Evolutionary conservation across 202 grass and related monocot species (phyloP), one percentile per base, ranked within the genome.

Genomic region (Digitaria exilis): DNA sequence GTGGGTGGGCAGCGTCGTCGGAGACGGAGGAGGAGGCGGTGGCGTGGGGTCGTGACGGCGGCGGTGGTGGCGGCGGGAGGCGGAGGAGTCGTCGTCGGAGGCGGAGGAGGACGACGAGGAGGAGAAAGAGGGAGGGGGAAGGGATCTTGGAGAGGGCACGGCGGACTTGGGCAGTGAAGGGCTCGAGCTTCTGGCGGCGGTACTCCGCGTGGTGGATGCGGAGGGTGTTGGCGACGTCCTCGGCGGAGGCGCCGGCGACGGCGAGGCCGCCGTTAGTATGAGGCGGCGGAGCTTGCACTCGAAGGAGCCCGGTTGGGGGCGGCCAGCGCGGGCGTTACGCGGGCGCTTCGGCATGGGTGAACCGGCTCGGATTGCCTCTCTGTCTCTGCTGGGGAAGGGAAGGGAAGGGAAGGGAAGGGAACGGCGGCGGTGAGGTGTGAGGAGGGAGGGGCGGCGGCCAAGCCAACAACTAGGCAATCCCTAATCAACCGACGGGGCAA

Each of bases 341-440:
- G 87, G 82, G 39, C 90, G 88, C 81, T 96, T 93, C 55, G 73
- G 77, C 93, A 96, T 96, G 64, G n/a, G n/a, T n/a, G n/a, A n/a
- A n/a, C n/a, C n/a, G n/a, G n/a, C n/a, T n/a, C n/a, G n/a, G n/a
- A n/a, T n/a, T n/a, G n/a, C n/a, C n/a, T n/a, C n/a, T n/a, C n/a
- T n/a, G n/a, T n/a, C n/a, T n/a, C n/a, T n/a, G n/a, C n/a, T n/a
- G n/a, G n/a, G n/a, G n/a, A n/a, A n/a, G n/a, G n/a, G n/a, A n/a
- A n/a, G n/a, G n/a, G n/a, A n/a, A n/a, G n/a, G n/a, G n/a, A n/a
- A n/a, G n/a, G n/a, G n/a, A n/a, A n/a, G n/a, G n/a, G n/a, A n/a
- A n/a, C n/a, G n/a, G n/a, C n/a, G n/a, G n/a, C n/a, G n/a, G n/a
- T n/a, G n/a, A n/a, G n/a, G n/a, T n/a, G n/a, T n/a, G n/a, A n/a